Conservation (phyloP, 805 yeast species). For the Cyberlindnera misumaiensis region DNA sequence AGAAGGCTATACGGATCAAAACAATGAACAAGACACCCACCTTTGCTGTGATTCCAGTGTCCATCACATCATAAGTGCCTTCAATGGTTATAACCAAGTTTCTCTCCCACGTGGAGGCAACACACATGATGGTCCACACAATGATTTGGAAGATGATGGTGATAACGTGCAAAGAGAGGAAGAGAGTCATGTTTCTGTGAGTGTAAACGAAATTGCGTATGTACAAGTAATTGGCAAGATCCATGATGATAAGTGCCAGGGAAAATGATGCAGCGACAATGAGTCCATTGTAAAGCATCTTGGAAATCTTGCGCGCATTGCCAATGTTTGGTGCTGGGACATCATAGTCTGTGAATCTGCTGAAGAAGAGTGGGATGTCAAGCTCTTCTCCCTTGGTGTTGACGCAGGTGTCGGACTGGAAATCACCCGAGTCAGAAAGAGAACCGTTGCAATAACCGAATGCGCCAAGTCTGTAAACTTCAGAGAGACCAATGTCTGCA, state of each 20-base stretch:
- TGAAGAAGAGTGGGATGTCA: slow-evolving; percentile 1
- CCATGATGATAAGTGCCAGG: not conserved
- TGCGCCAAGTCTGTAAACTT: not conserved
- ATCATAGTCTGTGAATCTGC: not conserved
- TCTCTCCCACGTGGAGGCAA: not conserved
- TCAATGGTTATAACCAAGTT: not conserved
- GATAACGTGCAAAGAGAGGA: not conserved
- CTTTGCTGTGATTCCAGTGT: not conserved
- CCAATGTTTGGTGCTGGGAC: not conserved
- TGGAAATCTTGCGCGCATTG: not conserved
- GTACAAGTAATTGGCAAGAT: not conserved
- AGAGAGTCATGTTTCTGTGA: not conserved
- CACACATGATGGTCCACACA: slow-evolving; percentile 2
- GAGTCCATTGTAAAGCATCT: not conserved
- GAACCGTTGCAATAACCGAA: slow-evolving; percentile 1
- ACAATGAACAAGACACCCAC: not conserved
- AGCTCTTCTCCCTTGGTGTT: not conserved
- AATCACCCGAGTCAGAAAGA: not conserved
- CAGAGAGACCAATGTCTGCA: not conserved
- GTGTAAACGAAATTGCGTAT: not conserved
- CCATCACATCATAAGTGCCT: not conserved
- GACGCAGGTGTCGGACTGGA: not conserved
- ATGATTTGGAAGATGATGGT: not conserved
- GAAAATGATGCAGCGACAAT: not conserved
- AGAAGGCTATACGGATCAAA: not conserved